Conservation (phyloP, 352 stramenopile species). For the Globisporangium spinosum region DNA sequence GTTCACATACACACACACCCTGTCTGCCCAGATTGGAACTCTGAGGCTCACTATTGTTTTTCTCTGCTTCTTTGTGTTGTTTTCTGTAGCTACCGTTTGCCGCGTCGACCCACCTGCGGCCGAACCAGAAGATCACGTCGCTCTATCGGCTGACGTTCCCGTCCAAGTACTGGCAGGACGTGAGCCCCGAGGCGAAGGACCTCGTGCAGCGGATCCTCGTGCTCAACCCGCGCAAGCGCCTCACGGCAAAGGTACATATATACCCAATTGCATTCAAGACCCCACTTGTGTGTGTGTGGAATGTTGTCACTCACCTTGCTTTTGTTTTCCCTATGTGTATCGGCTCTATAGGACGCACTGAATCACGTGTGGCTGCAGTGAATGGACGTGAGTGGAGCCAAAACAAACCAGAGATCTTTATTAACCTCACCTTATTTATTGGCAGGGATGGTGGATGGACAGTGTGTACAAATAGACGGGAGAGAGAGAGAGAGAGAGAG, state of each 20-base stretch:
- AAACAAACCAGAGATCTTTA: conserved; percentile 5
- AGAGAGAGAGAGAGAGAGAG: background rate
- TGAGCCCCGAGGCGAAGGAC: conserved; percentile 55
- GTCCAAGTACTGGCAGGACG: conserved; percentile 66
- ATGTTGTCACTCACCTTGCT: background rate
- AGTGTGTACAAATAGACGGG: background rate
- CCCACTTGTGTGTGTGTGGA: background rate
- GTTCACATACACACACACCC: background rate
- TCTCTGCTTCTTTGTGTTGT: background rate
- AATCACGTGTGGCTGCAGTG: conserved; percentile 47
- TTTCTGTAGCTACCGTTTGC: conserved; percentile 51
- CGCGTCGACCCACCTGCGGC: conserved; percentile 51
- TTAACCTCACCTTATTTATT: conserved; percentile 4
- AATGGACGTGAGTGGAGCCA: background rate
- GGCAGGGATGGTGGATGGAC: background rate
- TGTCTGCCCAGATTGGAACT: background rate
- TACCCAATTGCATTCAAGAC: background rate
- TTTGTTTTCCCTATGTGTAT: background rate
- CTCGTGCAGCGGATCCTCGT: conserved; percentile 59
- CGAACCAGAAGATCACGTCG: conserved; percentile 55
- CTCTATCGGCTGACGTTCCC: conserved; percentile 72
- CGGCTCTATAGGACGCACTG: conserved; percentile 32
- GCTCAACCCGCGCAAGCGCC: conserved; percentile 43
- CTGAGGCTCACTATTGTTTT: background rate
- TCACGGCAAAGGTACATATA: conserved; percentile 33